phyloP scores from a whole-genome alignment of 1,139 yeast genomes.

The Saccharomyces hybrid region DNA sequence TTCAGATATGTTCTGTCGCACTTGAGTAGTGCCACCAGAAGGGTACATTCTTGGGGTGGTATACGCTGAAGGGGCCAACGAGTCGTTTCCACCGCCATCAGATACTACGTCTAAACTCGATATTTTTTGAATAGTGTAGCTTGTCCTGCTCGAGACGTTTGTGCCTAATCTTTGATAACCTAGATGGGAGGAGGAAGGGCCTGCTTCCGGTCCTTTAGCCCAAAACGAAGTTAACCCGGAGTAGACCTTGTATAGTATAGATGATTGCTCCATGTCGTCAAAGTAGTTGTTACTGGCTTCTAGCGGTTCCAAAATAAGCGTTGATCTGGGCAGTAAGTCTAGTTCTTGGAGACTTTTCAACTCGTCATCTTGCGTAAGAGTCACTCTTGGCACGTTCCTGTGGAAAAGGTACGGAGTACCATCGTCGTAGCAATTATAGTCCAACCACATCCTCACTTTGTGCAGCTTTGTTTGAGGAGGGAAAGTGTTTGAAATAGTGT shows the following conservation, averaged over 20 bases:
- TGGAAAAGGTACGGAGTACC: conserved; percentile 37
- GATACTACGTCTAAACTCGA: neutral
- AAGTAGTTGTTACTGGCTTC: neutral
- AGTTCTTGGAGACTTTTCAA: conserved; percentile 40
- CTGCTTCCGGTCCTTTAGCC: neutral
- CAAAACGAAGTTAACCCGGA: neutral
- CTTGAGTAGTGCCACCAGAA: neutral
- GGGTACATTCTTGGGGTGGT: neutral
- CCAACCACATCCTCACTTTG: conserved; percentile 60
- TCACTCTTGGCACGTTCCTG: conserved; percentile 38
- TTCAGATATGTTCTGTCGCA: neutral
- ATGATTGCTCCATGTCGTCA: neutral
- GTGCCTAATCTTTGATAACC: neutral
- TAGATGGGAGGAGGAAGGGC: neutral
- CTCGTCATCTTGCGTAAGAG: conserved; percentile 48
- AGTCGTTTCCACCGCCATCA: neutral
- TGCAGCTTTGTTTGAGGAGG: conserved; percentile 20
- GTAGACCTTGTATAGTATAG: neutral
- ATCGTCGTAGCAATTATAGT: conserved; percentile 42
- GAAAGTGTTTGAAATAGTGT: conserved; percentile 23
- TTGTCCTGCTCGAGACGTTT: neutral
- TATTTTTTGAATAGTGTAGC: neutral
- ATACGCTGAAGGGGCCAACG: neutral
- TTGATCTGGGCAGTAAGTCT: conserved; percentile 57
- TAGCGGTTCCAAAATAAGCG: conserved; percentile 35